Conservation (phyloP, 176 grass and related monocot genomes). For the Aegilops tauschii region DNA sequence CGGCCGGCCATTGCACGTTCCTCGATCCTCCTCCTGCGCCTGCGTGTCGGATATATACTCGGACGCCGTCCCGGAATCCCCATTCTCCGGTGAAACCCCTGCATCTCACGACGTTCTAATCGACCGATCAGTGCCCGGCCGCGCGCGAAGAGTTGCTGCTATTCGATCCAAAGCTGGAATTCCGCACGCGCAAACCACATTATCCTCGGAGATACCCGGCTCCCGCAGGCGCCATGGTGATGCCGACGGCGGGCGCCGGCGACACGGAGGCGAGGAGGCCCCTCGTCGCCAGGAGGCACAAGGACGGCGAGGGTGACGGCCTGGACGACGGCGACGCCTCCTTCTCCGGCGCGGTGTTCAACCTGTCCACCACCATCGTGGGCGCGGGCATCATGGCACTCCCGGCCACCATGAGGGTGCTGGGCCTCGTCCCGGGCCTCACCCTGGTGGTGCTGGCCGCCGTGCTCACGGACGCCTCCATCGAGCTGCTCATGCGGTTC, state of each 20-base stretch:
- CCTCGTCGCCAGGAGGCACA: slow-evolving; percentile 49
- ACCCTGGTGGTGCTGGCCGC: slow-evolving; percentile 65
- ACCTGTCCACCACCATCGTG: slow-evolving; percentile 89
- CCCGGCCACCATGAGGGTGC: slow-evolving; percentile 88
- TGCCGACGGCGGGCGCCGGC: slow-evolving; percentile 31
- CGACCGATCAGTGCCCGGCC: neutral
- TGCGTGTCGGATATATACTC: neutral
- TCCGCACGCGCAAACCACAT: slow-evolving; percentile 28
- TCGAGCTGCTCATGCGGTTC: slow-evolving; percentile 72
- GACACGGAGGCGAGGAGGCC: slow-evolving; percentile 44
- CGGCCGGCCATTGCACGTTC: neutral
- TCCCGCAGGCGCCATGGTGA: slow-evolving; percentile 30
- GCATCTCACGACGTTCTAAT: neutral
- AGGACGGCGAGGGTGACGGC: slow-evolving; percentile 32
- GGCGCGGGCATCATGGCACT: slow-evolving; percentile 97
- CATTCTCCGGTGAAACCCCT: neutral
- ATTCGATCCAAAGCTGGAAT: slow-evolving; percentile 32
- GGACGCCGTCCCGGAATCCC: neutral
- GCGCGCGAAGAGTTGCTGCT: neutral
- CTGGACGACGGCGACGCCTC: slow-evolving; percentile 50
- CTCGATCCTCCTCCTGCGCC: neutral
- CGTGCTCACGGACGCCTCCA: slow-evolving; percentile 79
- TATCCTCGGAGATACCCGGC: neutral
- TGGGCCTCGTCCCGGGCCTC: slow-evolving; percentile 77
- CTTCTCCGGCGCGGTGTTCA: slow-evolving; percentile 80